phyloP scores from a whole-genome alignment of 2,329 filamentous ascomycete species.

The Penicillium sp. region DNA sequence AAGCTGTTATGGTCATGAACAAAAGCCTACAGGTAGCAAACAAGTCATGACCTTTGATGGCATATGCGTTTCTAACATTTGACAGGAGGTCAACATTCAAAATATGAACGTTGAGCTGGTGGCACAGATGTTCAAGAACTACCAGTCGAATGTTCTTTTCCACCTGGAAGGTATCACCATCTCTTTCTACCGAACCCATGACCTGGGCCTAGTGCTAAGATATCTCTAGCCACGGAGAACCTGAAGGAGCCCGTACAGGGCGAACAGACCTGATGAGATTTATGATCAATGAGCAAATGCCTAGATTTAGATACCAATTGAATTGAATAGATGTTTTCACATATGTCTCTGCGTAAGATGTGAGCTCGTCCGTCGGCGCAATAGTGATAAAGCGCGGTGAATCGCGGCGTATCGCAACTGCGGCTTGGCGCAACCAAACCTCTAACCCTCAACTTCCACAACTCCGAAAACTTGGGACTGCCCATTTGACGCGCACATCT shows the following conservation, averaged over 20 bases:
- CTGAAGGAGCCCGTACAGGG: slow-evolving; percentile 67
- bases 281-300: slow-evolving; percentile 11
- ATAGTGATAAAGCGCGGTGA: background rate
- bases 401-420: background rate
- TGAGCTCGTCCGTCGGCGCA: background rate
- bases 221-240: slow-evolving; percentile 69
- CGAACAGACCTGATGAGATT: background rate
- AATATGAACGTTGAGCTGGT: slow-evolving; percentile 99
- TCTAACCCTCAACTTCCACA: slow-evolving; percentile 5
- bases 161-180: slow-evolving; percentile 77
- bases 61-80: background rate
- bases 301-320: background rate
- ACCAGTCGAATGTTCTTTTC: slow-evolving; percentile 95
- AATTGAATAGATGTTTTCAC: background rate
- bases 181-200: background rate
- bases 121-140: slow-evolving; percentile 99
- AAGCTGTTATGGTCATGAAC: slow-evolving; percentile 88
- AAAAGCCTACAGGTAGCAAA: slow-evolving; percentile 73
- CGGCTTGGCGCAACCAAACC: slow-evolving; percentile 9
- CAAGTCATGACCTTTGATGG: background rate
- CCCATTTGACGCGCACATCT: background rate
- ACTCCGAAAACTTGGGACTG: slow-evolving; percentile 5
- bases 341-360: background rate
- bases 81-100: slow-evolving; percentile 91
- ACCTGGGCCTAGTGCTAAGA: background rate